Conservation (phyloP, 2,329 filamentous ascomycete genomes). For the Ophiosphaerella narmari region DNA sequence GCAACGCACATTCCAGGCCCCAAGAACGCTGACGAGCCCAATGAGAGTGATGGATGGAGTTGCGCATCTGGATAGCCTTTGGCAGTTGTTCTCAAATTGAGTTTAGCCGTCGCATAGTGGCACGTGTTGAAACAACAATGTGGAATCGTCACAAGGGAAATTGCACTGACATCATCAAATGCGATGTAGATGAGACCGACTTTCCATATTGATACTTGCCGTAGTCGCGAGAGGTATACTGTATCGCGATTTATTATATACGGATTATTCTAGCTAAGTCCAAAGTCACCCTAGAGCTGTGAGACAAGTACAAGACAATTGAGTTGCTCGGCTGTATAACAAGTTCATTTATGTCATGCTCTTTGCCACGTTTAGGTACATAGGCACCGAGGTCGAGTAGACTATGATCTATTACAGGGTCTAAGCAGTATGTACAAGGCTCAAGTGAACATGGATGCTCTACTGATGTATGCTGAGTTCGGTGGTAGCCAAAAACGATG, state of each 20-base stretch:
- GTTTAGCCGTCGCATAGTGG: not conserved
- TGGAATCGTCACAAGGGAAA: not conserved
- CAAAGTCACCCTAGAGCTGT: too few species aligned
- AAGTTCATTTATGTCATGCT: too few species aligned
- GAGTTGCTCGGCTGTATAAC: too few species aligned
- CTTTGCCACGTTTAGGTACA: not conserved
- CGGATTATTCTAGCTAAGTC: too few species aligned
- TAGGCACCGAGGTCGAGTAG: not conserved
- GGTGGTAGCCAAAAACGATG: not conserved
- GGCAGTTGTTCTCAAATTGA: too few species aligned
- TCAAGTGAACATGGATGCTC: too few species aligned
- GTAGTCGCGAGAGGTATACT: not conserved
- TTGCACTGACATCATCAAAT: not conserved
- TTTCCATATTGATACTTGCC: not conserved
- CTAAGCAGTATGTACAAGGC: too few species aligned
- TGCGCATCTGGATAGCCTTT: too few species aligned
- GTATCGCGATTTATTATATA: not conserved
- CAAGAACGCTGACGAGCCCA: slow-evolving; percentile 3
- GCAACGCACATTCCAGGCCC: not conserved
- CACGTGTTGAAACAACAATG: not conserved
- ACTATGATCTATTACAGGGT: too few species aligned
- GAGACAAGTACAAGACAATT: not conserved
- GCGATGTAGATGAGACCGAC: not conserved
- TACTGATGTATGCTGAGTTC: too few species aligned
- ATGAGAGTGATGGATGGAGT: not conserved